These are phyloP conservation scores for Crithidia mellificae DNA, from an alignment of 208 protist genomes.

Conservation along the genomic window DNA sequence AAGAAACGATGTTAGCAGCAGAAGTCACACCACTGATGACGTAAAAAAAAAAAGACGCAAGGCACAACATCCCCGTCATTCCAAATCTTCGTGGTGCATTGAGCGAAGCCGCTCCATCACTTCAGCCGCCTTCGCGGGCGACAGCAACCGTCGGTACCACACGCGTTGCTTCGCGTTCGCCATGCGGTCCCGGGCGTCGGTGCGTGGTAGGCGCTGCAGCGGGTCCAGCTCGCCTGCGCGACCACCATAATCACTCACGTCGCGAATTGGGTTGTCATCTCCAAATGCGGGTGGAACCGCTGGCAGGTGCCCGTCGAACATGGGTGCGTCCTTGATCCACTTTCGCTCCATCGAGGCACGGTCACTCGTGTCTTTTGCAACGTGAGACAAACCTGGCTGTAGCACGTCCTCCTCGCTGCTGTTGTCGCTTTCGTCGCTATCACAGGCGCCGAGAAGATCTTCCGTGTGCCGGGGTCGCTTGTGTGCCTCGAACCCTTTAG, in stretches of 20 bases:
- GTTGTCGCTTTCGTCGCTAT: not conserved
- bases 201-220: slow-evolving; percentile 24
- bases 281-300: no score
- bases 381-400: no score
- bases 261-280: no score
- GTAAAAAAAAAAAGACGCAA: not conserved
- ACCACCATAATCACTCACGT: not conserved
- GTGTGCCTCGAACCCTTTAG: not conserved
- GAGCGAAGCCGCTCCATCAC: slow-evolving; percentile 15
- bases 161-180: slow-evolving; percentile 6
- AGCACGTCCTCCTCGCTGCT: slow-evolving; percentile 4
- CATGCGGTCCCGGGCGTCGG: slow-evolving; percentile 8
- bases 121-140: not conserved
- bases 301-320: not conserved
- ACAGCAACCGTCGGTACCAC: slow-evolving; percentile 30
- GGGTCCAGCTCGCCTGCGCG: slow-evolving; percentile 17
- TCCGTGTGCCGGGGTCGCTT: not conserved
- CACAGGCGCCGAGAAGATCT: slow-evolving; percentile 13
- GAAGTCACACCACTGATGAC: not conserved
- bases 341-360: not conserved
- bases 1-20: no score
- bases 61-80: not conserved
- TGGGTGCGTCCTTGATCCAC: not conserved
- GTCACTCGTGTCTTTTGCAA: not conserved
- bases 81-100: slow-evolving; percentile 2